Conservation (phyloP, 2,329 filamentous ascomycete genomes). For the Sclerotinia sclerotiorum region DNA sequence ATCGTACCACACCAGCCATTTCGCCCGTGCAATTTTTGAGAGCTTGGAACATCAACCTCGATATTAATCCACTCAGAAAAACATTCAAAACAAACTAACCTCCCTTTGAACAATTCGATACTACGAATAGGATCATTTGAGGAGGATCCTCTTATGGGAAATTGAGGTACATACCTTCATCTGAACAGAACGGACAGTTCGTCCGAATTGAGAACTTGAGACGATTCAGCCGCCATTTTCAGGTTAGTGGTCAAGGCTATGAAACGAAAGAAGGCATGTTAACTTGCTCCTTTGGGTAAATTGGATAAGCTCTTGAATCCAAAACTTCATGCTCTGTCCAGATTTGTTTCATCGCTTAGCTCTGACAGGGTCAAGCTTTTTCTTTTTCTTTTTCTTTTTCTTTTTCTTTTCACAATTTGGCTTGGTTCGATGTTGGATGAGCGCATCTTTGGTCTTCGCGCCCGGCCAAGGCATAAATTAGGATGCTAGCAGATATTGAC, state of each 20-base stretch:
- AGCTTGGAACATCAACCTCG: not conserved
- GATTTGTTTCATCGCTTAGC: not conserved
- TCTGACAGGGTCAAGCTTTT: not conserved
- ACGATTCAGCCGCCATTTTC: slow-evolving; percentile 1
- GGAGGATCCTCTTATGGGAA: not conserved
- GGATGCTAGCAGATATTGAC: not conserved
- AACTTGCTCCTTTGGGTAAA: not conserved
- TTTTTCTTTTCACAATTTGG: not conserved
- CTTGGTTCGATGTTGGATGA: slow-evolving; percentile 1
- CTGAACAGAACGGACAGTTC: not conserved
- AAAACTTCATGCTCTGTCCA: not conserved
- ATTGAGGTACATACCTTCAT: not conserved
- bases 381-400: too few relatives aligned
- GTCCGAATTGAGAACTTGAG: slow-evolving; percentile 9
- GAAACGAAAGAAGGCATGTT: slow-evolving; percentile 2
- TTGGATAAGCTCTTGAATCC: not conserved
- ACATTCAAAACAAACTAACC: not conserved
- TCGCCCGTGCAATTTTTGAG: not conserved
- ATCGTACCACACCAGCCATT: too few relatives aligned
- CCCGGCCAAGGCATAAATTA: not conserved
- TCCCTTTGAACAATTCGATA: not conserved
- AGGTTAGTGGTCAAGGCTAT: slow-evolving; percentile 1
- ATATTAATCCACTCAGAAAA: not conserved
- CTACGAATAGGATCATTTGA: not conserved
- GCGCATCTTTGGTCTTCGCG: slow-evolving; percentile 1